These are phyloP conservation scores for Sphaceloma murrayae DNA, from an alignment of 2,329 filamentous ascomycete genomes.

Conservation along the genomic window DNA sequence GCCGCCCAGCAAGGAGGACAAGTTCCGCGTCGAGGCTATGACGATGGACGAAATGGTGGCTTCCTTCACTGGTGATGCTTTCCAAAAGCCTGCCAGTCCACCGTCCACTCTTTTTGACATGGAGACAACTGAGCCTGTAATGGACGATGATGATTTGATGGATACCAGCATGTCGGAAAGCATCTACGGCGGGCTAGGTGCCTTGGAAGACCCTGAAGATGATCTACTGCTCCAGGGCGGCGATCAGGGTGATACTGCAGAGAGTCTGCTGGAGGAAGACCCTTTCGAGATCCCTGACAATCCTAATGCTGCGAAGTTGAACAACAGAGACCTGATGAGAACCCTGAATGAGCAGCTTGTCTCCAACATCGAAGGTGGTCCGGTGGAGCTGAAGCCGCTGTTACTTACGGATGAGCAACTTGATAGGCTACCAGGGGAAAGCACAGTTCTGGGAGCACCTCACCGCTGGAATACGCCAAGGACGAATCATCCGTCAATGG, in stretches of 20 bases:
- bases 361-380: conserved; percentile 18
- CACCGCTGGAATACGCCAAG: conserved; percentile 27
- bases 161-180: conserved; percentile 27
- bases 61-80: conserved; percentile 81
- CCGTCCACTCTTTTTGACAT: conserved; percentile 39
- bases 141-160: conserved; percentile 29
- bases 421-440: conserved; percentile 25
- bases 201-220: conserved; percentile 22
- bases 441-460: conserved; percentile 24
- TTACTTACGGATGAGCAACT: conserved; percentile 29
- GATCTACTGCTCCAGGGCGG: conserved; percentile 21
- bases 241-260: conserved; percentile 24
- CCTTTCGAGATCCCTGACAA: conserved; percentile 31
- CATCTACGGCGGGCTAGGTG: conserved; percentile 28
- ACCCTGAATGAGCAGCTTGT: conserved; percentile 26
- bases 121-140: conserved; percentile 21
- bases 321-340: conserved; percentile 26
- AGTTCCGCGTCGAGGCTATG: conserved; percentile 79
- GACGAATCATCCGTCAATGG: not conserved
- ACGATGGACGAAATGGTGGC: conserved; percentile 79
- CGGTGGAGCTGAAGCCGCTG: conserved; percentile 24
- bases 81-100: conserved; percentile 54
- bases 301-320: conserved; percentile 23
- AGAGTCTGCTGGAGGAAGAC: conserved; percentile 31
- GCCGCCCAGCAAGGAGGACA: conserved; percentile 69